Percentiles rank a stretch among this genome's conserved stretches.
phyloP scores from a whole-genome alignment of 345 rosid genomes.

The Acer saccharum region DNA sequence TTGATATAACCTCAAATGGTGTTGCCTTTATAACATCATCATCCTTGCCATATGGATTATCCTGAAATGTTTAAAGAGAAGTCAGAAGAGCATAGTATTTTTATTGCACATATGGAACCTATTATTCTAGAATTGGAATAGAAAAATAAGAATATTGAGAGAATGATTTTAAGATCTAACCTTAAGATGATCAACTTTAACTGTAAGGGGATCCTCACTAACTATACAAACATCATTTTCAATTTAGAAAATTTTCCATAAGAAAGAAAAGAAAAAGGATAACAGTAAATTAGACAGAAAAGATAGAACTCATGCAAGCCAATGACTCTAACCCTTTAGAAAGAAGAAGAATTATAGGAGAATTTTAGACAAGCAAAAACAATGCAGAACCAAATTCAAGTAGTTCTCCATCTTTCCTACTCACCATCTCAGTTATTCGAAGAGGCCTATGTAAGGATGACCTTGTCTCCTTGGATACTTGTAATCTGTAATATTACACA shows the following conservation, averaged over 20 bases:
- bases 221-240: constrained; percentile 43
- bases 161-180: constrained; percentile 31
- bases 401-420: constrained; percentile 16
- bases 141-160: constrained; percentile 1
- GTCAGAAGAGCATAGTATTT: not conserved
- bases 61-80: constrained; percentile 46
- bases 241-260: constrained; percentile 7
- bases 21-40: constrained; percentile 95
- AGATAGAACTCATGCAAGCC: not conserved
- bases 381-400: constrained; percentile 9
- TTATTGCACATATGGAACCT: not conserved
- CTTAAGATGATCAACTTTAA: constrained; percentile 98
- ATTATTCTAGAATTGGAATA: not conserved
- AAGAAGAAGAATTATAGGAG: not conserved
- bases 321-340: not conserved
- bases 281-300: not conserved
- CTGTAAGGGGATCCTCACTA: constrained; percentile 88
- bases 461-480: constrained; percentile 89
- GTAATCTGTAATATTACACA: constrained; percentile 60
- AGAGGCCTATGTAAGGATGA: constrained; percentile 86
- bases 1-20: constrained; percentile 93
- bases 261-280: not conserved
- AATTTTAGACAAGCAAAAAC: not conserved
- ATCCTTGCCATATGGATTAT: constrained; percentile 83
- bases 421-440: constrained; percentile 87